Evolutionary conservation across 169 alveolate species (phyloP).

Genomic region (Cryptosporidium ubiquitum): DNA sequence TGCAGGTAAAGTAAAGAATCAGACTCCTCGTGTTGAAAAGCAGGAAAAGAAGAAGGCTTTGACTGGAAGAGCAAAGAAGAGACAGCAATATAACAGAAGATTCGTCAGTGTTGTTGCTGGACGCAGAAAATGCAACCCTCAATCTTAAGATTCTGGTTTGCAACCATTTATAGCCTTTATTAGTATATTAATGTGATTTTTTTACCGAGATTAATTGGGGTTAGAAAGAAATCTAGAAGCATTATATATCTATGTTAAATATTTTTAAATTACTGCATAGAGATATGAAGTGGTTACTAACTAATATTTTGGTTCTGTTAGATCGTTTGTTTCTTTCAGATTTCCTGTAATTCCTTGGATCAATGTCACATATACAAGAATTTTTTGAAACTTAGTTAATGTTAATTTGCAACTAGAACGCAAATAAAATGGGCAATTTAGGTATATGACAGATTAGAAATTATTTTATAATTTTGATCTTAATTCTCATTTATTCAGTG

Average conservation of each 20-base stretch:
- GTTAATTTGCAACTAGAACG: neutral
- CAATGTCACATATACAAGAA: neutral
- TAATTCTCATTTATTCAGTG: neutral
- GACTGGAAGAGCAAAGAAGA: slow-evolving; percentile 98
- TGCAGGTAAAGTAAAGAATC: slow-evolving; percentile 99
- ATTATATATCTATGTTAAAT: neutral
- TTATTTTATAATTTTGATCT: neutral
- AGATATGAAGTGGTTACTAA: neutral
- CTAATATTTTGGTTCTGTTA: neutral
- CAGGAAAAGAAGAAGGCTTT: slow-evolving; percentile 94
- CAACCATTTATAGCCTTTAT: neutral
- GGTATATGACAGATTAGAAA: neutral
- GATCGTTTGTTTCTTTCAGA: neutral
- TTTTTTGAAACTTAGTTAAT: neutral
- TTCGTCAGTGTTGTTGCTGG: slow-evolving; percentile 88
- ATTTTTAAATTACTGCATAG: neutral
- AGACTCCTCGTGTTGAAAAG: slow-evolving; percentile 97
- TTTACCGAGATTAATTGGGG: neutral
- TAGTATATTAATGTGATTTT: neutral
- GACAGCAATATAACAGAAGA: slow-evolving; percentile 96
- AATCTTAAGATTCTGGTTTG: slow-evolving; percentile 25
- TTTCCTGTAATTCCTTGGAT: neutral
- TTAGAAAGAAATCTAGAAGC: neutral
- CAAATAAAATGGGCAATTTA: neutral
- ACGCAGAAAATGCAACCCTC: slow-evolving; percentile 73